Base-by-base conservation (phyloP, 805 yeast genomes). In the Blastobotrys peoriensis region DNA sequence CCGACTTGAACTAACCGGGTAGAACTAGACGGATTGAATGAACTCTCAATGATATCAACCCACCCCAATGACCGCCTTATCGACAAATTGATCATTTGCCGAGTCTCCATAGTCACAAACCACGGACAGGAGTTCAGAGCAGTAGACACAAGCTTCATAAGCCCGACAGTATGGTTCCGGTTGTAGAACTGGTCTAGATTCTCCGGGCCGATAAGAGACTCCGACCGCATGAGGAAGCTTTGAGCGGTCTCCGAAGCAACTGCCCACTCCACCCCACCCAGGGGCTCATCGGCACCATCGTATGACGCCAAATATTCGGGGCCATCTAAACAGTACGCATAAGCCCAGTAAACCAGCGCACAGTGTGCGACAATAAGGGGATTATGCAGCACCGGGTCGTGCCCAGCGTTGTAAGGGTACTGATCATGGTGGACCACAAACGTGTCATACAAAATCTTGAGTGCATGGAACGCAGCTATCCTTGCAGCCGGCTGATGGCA, bases 21-120 rank as follows among this genome's bases (percentile, higher is more conserved):
- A n/a, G n/a, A n/a, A n/a, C n/a, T n/a, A n/a, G n/a, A n/a, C 13
- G 30, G 13, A 13, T 25, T 13, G 30, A 25, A 25, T 13, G 30
- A 25, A 8, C 13, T 8, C 10, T 25, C 30, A 13, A 25, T 25
- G 6, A 19, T 36, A 15, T 36, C 8, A 19, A 60, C 50, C 40
- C 70, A 65, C 1, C 83, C 84, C 41, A 74, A 58, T 47, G 78
- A 68, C 51, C 87, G 64, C 41, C 71, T 73, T 22, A 71, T 68
- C 60, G 83, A 79, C 52, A 77, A 75, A 40, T 65, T 60, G 38
- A 80, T 62, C 45, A 81, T 61, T 43, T 69, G 69, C 1, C 80
- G 70, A 48, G 75, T 69, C 55, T 81, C 87, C 38, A 65, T 64
- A 6, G 80, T 80, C 41, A 79, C 63, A 39, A 75, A 76, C 78